Conservation (phyloP, 306 rosid species). For the Prunus persica region Prunus_persica_NCBIv2 NC_034013.1:12120001-12120500, state of each 20-base stretch:
- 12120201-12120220: too few relatives aligned
- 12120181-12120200: not conserved
- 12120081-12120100: not conserved
- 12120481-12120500: not conserved
- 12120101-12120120: not conserved
- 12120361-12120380: not conserved
- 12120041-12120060: too few relatives aligned
- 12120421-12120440: not conserved
- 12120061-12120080: not conserved
- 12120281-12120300: not conserved
- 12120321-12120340: not conserved
- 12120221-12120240: not conserved
- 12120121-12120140: not conserved
- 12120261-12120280: not conserved
- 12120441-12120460: not conserved
- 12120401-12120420: constrained; percentile 12
- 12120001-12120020: not conserved
- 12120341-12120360: not conserved
- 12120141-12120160: not conserved
- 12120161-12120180: not conserved
- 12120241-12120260: not conserved
- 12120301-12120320: not conserved
- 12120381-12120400: constrained; percentile 4
- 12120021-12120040: too few relatives aligned
- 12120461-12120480: not conserved